Base-by-base conservation (phyloP, 2,329 filamentous ascomycete genomes). In the Fonsecaea pedrosoi region DNA sequence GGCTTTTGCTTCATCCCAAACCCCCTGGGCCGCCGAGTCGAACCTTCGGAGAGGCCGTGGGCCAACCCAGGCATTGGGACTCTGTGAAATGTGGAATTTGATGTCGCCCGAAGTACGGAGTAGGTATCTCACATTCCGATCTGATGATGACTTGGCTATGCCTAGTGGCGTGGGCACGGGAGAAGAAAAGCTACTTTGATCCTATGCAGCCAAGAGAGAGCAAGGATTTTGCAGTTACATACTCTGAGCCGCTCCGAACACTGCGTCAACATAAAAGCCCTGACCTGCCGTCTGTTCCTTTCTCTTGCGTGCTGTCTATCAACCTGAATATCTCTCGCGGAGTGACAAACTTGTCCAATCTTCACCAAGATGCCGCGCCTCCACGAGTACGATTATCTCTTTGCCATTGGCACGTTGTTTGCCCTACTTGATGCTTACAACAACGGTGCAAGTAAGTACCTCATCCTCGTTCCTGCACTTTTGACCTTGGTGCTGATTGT, bases 361-460 rank as follows among this genome's bases (percentile, higher is more conserved):
- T 25, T 38, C 50, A 42, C 15, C 62, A 65, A 60, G 35, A 66
- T 66, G 64, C 34, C 59, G 38, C 59, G 62, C 18, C 66, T 68
- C 56, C 38, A 37, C 13, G 48, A 88, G 73, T 91, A 90, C 78
- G 87, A 84, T 73, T 92, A 92, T 77, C 78, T 92, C 75, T 92
- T 92, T 77, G 90, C 82, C 81, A 89, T 92, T 72, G 90, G 90
- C 86, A 92, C 89, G 32, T 81, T 89, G 74, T 92, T 92, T 84
- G 89, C 90, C 81, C 79, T 92, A 78, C 86, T 92, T 57, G 90
- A 92, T 80, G 90, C 90, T 68, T 92, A 83, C 84, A 92, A 92
- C 84, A 92, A 91, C 77, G 90, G 90, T 77, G 90, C 90, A 74
- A 92, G 89, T 91, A 81, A 80, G 88, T 86, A 42, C 18, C 38